Evolutionary conservation across 148 eudicot genomes (phyloP).

Genomic region (Diospyros kaki): DNA sequence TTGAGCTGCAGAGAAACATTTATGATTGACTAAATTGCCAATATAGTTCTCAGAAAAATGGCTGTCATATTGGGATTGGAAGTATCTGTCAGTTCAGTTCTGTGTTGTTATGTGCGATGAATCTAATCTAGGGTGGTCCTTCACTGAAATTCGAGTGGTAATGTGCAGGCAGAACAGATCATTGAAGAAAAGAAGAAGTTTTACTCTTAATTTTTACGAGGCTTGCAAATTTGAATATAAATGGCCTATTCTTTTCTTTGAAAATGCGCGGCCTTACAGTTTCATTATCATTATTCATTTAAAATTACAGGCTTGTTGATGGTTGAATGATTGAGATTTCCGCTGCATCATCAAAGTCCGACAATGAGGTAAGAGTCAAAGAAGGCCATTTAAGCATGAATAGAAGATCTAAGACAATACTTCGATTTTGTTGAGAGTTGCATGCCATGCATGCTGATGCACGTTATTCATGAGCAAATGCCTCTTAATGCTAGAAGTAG

Average conservation of each 20-base stretch:
- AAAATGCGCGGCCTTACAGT: too few species aligned
- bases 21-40: not conserved
- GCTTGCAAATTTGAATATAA: not conserved
- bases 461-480: too few species aligned
- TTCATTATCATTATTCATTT: too few species aligned
- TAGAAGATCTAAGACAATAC: too few species aligned
- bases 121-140: not conserved
- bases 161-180: not conserved
- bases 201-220: not conserved
- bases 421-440: too few species aligned
- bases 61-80: not conserved
- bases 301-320: too few species aligned
- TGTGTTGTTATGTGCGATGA: not conserved
- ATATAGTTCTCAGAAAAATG: constrained; percentile 3
- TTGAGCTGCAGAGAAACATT: not conserved
- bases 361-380: too few species aligned
- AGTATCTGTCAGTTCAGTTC: not conserved
- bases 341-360: too few species aligned
- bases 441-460: too few species aligned
- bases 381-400: too few species aligned
- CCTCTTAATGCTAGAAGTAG: too few species aligned
- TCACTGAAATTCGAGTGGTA: not conserved
- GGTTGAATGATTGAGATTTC: too few species aligned
- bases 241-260: not conserved
- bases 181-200: not conserved